Base-by-base conservation (phyloP, 2,329 filamentous ascomycete genomes). In the Apiospora hydei region DNA sequence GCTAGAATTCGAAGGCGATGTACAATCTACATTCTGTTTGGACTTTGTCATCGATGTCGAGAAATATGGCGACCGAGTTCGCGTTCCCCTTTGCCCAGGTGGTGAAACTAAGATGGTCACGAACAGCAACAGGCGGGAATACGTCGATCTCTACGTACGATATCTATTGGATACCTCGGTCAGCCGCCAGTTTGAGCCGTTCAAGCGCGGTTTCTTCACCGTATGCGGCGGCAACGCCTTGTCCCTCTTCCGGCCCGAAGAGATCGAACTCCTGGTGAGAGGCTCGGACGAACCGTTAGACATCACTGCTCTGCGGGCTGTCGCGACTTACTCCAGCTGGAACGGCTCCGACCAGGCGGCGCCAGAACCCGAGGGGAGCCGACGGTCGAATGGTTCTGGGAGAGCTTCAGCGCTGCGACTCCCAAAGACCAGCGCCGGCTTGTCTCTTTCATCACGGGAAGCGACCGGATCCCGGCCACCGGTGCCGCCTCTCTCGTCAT, bases 151-250 rank as follows among this genome's bases (percentile, higher is more conserved):
- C 2, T 97, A 97, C 79, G 89, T 97, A 13, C 90, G 91, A 51
- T 93, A 96, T 79, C 81, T 96, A 13, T 89, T 98, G 14, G 94
- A 98, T 77, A 91, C 88, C 8, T 89, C 93, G 0, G 93, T 98
- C 1, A 85, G 89, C 51, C 89, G 94, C 53, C 95, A 98, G 78
- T 98, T 97, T 75, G 94, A 97, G 79, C 95, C 95, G 0, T 98
- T 98, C 86, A 96, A 96, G 80, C 90, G 95, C 71, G 95, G 95
- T 0, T 98, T 98, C 82, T 98, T 94, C 81, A 97, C 93, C 0
- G 94, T 98, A 41, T 97, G 94, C 79, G 93, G 93, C 47, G 94
- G 95, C 47, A 97, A 96, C 79, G 95, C 95, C 0, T 86, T 98
- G 47, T 94, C 92, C 0, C 88, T 98, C 1, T 98, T 98, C 81